Conservation (phyloP, 352 stramenopile genomes). For the Phytophthora pistaciae region DNA sequence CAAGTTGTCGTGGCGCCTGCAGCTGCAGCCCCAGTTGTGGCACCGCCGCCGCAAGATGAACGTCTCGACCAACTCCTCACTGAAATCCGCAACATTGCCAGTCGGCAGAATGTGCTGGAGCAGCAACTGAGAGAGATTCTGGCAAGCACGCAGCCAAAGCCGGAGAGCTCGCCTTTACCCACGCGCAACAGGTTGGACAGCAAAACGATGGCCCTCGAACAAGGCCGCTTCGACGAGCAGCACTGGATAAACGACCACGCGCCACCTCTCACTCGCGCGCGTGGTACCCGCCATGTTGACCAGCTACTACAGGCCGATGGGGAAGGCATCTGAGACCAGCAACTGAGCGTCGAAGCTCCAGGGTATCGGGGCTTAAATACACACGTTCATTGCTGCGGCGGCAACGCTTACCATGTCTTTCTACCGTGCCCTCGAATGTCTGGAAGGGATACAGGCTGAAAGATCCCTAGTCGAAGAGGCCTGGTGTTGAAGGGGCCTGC, state of each 20-base stretch:
- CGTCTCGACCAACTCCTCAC: constrained; percentile 32
- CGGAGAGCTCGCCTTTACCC: neutral
- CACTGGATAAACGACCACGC: constrained; percentile 27
- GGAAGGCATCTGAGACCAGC: neutral
- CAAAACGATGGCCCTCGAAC: constrained; percentile 16
- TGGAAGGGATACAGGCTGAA: neutral
- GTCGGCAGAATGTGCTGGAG: constrained; percentile 34
- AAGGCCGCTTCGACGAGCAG: constrained; percentile 48
- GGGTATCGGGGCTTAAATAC: constrained; percentile 27
- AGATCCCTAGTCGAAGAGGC: constrained; percentile 49
- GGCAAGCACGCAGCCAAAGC: neutral
- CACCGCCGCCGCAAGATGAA: constrained; percentile 6
- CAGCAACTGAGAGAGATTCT: constrained; percentile 31
- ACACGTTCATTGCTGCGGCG: constrained; percentile 11
- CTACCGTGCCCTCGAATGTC: constrained; percentile 6
- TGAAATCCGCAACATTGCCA: constrained; percentile 39
- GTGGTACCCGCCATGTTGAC: constrained; percentile 23
- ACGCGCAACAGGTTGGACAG: constrained; percentile 3
- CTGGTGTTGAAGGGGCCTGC: constrained; percentile 43
- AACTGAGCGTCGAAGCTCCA: neutral
- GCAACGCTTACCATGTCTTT: constrained; percentile 8
- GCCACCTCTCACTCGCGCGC: constrained; percentile 34
- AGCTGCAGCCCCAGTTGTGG: neutral
- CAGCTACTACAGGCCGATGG: constrained; percentile 2
- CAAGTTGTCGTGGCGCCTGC: neutral